Conservation (phyloP, 2,329 filamentous ascomycete species). For the Venturia oleaginea region DNA sequence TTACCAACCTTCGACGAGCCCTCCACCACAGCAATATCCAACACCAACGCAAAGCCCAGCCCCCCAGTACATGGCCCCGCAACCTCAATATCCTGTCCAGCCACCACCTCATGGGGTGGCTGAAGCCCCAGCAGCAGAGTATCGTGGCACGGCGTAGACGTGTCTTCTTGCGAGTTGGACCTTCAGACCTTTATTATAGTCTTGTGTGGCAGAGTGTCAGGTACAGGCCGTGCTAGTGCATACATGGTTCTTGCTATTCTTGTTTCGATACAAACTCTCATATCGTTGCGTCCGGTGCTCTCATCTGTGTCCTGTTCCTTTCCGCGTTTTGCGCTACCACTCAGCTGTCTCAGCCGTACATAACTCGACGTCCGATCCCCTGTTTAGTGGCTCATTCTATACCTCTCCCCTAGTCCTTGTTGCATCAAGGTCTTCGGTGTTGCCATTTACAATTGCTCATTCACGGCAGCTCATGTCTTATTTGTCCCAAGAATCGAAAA, state of each 20-base stretch:
- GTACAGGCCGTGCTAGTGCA: not conserved
- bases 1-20: conserved; percentile 9
- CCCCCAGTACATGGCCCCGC: conserved; percentile 1
- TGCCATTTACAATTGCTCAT: not conserved
- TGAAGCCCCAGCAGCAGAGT: conserved; percentile 4
- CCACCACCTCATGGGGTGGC: conserved; percentile 4
- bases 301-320: not conserved
- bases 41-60: not conserved
- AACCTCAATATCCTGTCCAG: not conserved
- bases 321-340: not conserved
- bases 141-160: not conserved
- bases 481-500: not conserved
- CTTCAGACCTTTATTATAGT: not conserved
- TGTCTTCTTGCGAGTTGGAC: not conserved
- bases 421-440: not conserved
- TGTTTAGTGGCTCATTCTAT: not conserved
- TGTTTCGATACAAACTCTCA: not conserved
- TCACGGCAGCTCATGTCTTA: not conserved
- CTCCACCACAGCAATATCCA: conserved; percentile 10
- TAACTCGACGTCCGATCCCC: not conserved
- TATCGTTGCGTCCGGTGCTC: not conserved
- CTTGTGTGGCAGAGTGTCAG: not conserved
- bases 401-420: not conserved
- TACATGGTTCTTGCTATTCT: not conserved
- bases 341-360: not conserved